Evolutionary conservation across 2,329 filamentous ascomycete genomes (phyloP), one percentile per base, ranked within the genome.

Genomic region (Sarocladium strictum): DNA sequence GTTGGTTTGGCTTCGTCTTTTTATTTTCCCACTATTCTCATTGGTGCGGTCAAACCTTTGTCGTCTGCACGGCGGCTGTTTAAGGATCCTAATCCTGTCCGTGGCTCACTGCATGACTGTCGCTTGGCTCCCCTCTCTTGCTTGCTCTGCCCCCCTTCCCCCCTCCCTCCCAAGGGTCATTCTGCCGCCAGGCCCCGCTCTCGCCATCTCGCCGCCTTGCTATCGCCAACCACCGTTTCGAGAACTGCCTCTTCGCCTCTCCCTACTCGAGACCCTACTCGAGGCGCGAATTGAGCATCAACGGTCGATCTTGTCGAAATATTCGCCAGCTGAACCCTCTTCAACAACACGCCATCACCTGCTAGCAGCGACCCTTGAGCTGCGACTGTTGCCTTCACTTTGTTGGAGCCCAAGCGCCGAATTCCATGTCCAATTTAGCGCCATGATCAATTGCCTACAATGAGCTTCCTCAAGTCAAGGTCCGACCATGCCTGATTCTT

Each of bases 401-500:
- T n/a, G n/a, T 26, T 23, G 17, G n/a, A 9, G 15, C 17, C n/a
- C 26, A 17, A 53, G 50, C 19, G 11, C 21, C 12, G 27, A 27
- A 27, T 21, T 9, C 33, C 9, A 53, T 5, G n/a, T 32, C 19
- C n/a, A n/a, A 27, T 15, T 32, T 43, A 53, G 66, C 65, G 68
- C 64, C 65, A 71, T 71, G 70, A 38, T 17, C 67, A 64, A 65
- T 63, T 51, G 52, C 53, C 32, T 63, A 67, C 65, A 61, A 72
- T 72, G 69, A 72, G 70, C 65, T 73, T 74, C 61, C 69, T 74
- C 63, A 74, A 74, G 64, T 68, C 71, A 67, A 74, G 71, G 71
- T 73, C 47, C 47, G 26, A 17, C 47, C 47, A 21, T 23, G 11
- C 47, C 47, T 51, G 23, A 23, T 51, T 51, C 47, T 15, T 5